A percentile compares a stretch with the other conserved stretches of the same genome.
Evolutionary conservation across 345 rosid species (phyloP).

Genomic region (Kandelia obovata): DNA sequence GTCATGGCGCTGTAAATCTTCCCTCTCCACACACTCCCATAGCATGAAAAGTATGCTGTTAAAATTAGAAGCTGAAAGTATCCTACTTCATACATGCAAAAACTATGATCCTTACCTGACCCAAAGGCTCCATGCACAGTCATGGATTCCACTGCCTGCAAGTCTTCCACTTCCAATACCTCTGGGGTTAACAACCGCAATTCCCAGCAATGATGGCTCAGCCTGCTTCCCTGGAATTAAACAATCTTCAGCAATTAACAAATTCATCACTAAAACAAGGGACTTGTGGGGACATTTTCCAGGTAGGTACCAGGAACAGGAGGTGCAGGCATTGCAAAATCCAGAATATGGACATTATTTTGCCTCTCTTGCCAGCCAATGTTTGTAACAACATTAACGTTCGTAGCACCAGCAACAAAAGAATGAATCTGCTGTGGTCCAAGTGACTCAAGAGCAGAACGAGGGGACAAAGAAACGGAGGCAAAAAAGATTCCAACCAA

Average conservation of each 20-base stretch:
- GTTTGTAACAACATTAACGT: constrained; percentile 50
- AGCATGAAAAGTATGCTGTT: not conserved
- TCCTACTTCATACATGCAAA: not conserved
- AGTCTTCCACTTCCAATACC: constrained; percentile 59
- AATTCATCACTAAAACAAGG: not conserved
- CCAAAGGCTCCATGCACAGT: constrained; percentile 59
- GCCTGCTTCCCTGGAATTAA: constrained; percentile 36
- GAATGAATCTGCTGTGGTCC: constrained; percentile 41
- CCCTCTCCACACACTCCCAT: not conserved
- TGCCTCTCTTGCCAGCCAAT: constrained; percentile 65
- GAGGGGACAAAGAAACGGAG: too few species aligned
- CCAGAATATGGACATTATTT: constrained; percentile 60
- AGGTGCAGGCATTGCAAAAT: constrained; percentile 79
- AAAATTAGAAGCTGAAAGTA: not conserved
- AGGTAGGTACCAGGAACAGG: constrained; percentile 38
- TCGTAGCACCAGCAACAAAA: constrained; percentile 49
- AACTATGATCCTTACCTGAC: constrained; percentile 35
- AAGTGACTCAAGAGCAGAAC: constrained; percentile 31
- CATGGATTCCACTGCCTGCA: constrained; percentile 59
- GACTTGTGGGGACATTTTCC: not conserved
- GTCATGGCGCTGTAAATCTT: too few species aligned
- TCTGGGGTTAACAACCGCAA: constrained; percentile 68
- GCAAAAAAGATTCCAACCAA: too few species aligned
- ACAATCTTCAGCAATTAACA: constrained; percentile 13
- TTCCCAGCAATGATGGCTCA: constrained; percentile 42